Evolutionary conservation across 2,329 filamentous ascomycete species (phyloP).

Genomic region (Penicillium oxalicum): DNA sequence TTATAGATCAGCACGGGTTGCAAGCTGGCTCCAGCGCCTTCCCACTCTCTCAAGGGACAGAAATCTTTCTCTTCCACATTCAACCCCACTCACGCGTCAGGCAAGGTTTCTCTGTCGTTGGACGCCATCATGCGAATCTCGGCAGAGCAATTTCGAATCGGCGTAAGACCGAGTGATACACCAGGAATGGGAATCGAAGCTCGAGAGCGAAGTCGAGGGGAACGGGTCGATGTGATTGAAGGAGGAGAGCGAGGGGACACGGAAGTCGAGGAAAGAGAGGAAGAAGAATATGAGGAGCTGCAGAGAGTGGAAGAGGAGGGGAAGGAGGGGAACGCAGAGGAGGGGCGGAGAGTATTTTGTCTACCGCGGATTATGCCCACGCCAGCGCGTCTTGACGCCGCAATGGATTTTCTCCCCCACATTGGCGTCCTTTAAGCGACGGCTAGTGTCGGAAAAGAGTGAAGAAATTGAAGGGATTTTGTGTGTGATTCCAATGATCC

Average conservation of each 20-base stretch:
- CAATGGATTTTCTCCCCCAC: slow-evolving; percentile 34
- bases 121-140: slow-evolving; percentile 40
- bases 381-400: slow-evolving; percentile 24
- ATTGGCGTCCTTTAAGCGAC: slow-evolving; percentile 16
- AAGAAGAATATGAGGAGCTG: slow-evolving; percentile 15
- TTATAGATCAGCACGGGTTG: slow-evolving; percentile 2
- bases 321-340: slow-evolving; percentile 19
- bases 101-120: slow-evolving; percentile 42
- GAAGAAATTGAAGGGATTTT: background rate
- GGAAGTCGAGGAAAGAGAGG: slow-evolving; percentile 22
- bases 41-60: no score
- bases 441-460: slow-evolving; percentile 18
- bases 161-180: slow-evolving; percentile 13
- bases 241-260: slow-evolving; percentile 17
- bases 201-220: slow-evolving; percentile 13
- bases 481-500: background rate
- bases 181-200: slow-evolving; percentile 10
- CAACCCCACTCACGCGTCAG: slow-evolving; percentile 35
- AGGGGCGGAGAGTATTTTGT: slow-evolving; percentile 26
- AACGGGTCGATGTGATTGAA: slow-evolving; percentile 12
- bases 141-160: slow-evolving; percentile 35
- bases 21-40: no score
- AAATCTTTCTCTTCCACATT: background rate
- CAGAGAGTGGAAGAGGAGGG: slow-evolving; percentile 15
- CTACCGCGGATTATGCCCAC: slow-evolving; percentile 21